These are phyloP conservation scores for Clarireedia homoeocarpa DNA, from an alignment of 2,329 filamentous ascomycete species.

Conservation along the genomic window DNA sequence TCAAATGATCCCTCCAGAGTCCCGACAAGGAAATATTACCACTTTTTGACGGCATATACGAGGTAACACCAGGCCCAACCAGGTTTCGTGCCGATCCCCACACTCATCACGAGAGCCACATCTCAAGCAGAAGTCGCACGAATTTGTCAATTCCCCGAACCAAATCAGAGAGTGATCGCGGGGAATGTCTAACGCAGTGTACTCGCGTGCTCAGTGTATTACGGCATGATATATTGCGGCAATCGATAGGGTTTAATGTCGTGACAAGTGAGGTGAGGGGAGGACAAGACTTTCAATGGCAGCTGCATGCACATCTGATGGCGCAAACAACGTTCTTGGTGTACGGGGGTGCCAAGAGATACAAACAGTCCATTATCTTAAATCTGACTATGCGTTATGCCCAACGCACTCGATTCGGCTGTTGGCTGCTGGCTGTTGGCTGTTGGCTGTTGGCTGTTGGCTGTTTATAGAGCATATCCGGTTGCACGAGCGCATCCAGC, in stretches of 20 bases:
- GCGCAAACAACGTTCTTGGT: no score
- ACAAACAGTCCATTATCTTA: no score
- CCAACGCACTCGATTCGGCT: no score
- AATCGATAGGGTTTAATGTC: neutral
- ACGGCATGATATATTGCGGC: neutral
- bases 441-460: no score
- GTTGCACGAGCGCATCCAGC: no score
- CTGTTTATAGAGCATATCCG: no score
- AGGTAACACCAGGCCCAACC: neutral
- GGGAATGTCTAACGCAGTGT: neutral
- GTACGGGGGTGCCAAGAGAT: no score
- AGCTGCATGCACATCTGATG: no score
- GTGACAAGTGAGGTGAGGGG: neutral
- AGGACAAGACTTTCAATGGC: neutral
- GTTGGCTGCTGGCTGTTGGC: no score
- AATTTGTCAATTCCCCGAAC: neutral
- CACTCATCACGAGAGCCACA: neutral
- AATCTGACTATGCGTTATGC: no score
- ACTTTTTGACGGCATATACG: conserved; percentile 3
- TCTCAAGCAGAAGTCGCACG: neutral
- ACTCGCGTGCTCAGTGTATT: neutral
- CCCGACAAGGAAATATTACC: neutral
- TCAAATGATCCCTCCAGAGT: neutral
- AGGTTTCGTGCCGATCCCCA: neutral
- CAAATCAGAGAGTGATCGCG: neutral